Percentiles rank a stretch among this genome's conserved stretches.
Conservation (phyloP, 768 basidiomycete species). For the Lactifluus echinatus region DNA sequence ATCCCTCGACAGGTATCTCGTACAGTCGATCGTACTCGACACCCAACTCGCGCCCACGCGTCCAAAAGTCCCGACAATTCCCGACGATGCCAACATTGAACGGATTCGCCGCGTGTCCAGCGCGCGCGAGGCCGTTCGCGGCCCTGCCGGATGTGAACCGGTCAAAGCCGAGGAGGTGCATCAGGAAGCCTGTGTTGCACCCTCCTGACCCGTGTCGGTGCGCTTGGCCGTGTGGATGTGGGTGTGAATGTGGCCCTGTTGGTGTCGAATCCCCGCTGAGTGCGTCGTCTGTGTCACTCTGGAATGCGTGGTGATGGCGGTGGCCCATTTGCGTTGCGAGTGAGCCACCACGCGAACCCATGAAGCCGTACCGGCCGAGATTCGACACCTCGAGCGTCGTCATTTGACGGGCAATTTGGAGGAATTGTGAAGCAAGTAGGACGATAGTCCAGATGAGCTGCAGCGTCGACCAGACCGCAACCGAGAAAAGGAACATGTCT, state of each 20-base stretch:
- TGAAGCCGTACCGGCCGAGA: slow-evolving; percentile 89
- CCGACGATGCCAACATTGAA: slow-evolving; percentile 74
- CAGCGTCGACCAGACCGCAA: slow-evolving; percentile 78
- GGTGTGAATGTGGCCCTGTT: slow-evolving; percentile 22
- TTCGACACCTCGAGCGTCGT: slow-evolving; percentile 95
- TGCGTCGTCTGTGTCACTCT: slow-evolving; percentile 32
- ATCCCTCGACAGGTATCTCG: slow-evolving; percentile 83
- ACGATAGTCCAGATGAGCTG: slow-evolving; percentile 94
- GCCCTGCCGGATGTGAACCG: slow-evolving; percentile 89
- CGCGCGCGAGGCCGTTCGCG: slow-evolving; percentile 73
- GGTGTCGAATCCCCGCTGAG: slow-evolving; percentile 35
- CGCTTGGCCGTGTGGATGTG: slow-evolving; percentile 39
- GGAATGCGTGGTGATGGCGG: slow-evolving; percentile 39
- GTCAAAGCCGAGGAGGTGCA: slow-evolving; percentile 90
- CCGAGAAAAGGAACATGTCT: slow-evolving; percentile 79
- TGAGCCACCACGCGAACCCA: slow-evolving; percentile 83
- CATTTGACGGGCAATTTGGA: slow-evolving; percentile 92
- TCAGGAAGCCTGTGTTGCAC: slow-evolving; percentile 57
- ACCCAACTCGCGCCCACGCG: slow-evolving; percentile 70
- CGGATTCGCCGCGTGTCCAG: slow-evolving; percentile 75
- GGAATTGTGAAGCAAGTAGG: slow-evolving; percentile 76
- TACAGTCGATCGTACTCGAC: slow-evolving; percentile 88
- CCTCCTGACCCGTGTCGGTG: slow-evolving; percentile 32
- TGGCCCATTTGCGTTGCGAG: slow-evolving; percentile 73
- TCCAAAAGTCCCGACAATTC: slow-evolving; percentile 96